Conservation (phyloP, 2,329 filamentous ascomycete genomes). For the Phyllosticta ampelicida region DNA sequence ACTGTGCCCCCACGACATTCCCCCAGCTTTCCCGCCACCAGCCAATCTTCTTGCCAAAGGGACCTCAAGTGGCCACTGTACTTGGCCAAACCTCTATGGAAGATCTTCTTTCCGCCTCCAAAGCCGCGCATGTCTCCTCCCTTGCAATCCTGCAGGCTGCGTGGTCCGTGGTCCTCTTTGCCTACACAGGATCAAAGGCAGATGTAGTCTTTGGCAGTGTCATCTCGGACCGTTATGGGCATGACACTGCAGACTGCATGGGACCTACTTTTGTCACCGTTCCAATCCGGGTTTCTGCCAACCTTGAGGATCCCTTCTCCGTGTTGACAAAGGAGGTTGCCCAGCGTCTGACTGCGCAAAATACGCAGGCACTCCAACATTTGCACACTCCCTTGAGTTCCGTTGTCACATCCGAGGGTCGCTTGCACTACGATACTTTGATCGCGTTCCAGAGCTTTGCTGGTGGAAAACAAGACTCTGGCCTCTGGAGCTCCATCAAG, state of each 20-base stretch:
- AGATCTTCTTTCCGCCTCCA: conserved; percentile 3
- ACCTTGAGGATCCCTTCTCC: not conserved
- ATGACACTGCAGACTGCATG: conserved; percentile 8
- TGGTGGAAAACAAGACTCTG: not conserved
- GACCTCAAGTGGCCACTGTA: conserved; percentile 2
- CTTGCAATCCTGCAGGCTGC: conserved; percentile 7
- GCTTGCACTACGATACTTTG: conserved; percentile 7
- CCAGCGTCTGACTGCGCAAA: conserved; percentile 6
- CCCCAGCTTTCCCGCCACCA: conserved; percentile 17
- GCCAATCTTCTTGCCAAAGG: not conserved
- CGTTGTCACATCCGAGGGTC: conserved; percentile 5
- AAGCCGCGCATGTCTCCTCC: conserved; percentile 3
- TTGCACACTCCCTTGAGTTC: conserved; percentile 7
- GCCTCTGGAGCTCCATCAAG: conserved; percentile 9
- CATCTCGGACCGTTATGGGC: conserved; percentile 7
- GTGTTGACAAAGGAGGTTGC: not conserved
- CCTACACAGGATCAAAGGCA: conserved; percentile 5
- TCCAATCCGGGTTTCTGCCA: conserved; percentile 5
- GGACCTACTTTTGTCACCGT: conserved; percentile 8
- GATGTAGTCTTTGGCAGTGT: conserved; percentile 10
- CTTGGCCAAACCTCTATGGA: not conserved
- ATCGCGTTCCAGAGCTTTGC: conserved; percentile 9
- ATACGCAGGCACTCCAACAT: conserved; percentile 5
- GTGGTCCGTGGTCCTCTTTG: conserved; percentile 6
- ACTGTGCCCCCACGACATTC: conserved; percentile 33